These are phyloP conservation scores for Neurospora crassa DNA, from an alignment of 2,329 filamentous ascomycete genomes.

Conservation along the genomic window DNA sequence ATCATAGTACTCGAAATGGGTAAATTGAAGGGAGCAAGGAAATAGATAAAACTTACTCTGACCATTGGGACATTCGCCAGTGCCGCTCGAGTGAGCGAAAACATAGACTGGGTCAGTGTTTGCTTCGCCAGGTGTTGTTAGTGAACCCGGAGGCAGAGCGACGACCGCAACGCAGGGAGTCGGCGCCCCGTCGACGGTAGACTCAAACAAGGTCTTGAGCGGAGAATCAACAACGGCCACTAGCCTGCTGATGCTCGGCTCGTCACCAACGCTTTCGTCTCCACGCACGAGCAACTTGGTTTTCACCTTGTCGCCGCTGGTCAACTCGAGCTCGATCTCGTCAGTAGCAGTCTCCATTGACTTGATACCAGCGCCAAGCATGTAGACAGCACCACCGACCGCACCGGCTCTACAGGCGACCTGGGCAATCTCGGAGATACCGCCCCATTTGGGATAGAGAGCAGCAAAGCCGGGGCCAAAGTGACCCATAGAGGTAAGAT, in stretches of 20 bases:
- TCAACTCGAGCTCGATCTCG: constrained; percentile 30
- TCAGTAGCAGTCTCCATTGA: constrained; percentile 17
- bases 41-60: constrained; percentile 65
- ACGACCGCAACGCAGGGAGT: constrained; percentile 64
- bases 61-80: constrained; percentile 77
- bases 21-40: constrained; percentile 10
- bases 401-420: constrained; percentile 84
- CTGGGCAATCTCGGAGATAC: constrained; percentile 79
- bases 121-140: constrained; percentile 25
- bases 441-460: constrained; percentile 88
- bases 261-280: constrained; percentile 22
- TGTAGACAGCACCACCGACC: constrained; percentile 85
- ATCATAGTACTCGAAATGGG: constrained; percentile 58
- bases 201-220: constrained; percentile 58
- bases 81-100: constrained; percentile 76
- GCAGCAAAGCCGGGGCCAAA: constrained; percentile 86
- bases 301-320: constrained; percentile 47
- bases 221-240: constrained; percentile 61
- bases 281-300: constrained; percentile 43
- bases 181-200: constrained; percentile 64
- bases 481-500: constrained; percentile 76
- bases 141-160: constrained; percentile 48
- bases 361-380: constrained; percentile 63
- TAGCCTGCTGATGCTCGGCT: constrained; percentile 41
- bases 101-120: constrained; percentile 43